A percentile compares a stretch with the other conserved stretches of the same genome.
These are phyloP conservation scores for Porpolomopsis calyptriformis DNA, from an alignment of 768 basidiomycete species.

Conservation along the genomic window DNA sequence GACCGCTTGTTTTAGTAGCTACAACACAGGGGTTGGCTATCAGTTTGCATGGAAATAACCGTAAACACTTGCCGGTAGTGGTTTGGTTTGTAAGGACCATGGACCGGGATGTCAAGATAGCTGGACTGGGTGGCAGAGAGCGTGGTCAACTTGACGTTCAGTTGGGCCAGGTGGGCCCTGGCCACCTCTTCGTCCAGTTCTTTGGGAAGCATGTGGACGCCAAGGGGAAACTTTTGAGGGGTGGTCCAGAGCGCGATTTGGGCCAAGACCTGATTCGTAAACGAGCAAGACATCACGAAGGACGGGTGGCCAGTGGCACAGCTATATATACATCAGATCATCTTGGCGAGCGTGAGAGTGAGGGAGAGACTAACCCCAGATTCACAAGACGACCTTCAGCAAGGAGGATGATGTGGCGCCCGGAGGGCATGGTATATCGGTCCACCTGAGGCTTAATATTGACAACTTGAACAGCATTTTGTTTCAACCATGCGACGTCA, in stretches of 20 bases:
- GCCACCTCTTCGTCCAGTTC: slow-evolving; percentile 99
- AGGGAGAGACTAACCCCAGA: slow-evolving; percentile 55
- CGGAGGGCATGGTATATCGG: slow-evolving; percentile 85
- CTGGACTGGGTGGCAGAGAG: slow-evolving; percentile 63
- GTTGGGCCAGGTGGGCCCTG: slow-evolving; percentile 81
- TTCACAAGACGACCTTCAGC: slow-evolving; percentile 99
- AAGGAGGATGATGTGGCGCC: slow-evolving; percentile 93
- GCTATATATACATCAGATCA: slow-evolving; percentile 23
- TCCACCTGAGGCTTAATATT: slow-evolving; percentile 99
- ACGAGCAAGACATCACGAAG: slow-evolving; percentile 99
- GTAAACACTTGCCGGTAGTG: slow-evolving; percentile 16
- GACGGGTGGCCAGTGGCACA: slow-evolving; percentile 99
- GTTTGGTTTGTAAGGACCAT: slow-evolving; percentile 56
- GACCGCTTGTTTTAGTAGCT: too few species aligned
- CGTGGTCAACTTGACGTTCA: slow-evolving; percentile 89
- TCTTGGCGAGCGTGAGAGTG: neutral
- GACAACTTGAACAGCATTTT: slow-evolving; percentile 67
- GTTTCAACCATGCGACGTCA: slow-evolving; percentile 97
- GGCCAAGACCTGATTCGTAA: slow-evolving; percentile 96
- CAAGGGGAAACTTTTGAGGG: slow-evolving; percentile 84
- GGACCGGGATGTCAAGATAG: slow-evolving; percentile 84
- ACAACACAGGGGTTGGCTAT: too few species aligned
- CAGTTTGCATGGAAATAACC: neutral
- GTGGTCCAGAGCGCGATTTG: slow-evolving; percentile 98
- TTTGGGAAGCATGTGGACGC: slow-evolving; percentile 98